phyloP scores from a whole-genome alignment of 2,329 filamentous ascomycete genomes.

The Hirsutella rhossiliensis region DNA sequence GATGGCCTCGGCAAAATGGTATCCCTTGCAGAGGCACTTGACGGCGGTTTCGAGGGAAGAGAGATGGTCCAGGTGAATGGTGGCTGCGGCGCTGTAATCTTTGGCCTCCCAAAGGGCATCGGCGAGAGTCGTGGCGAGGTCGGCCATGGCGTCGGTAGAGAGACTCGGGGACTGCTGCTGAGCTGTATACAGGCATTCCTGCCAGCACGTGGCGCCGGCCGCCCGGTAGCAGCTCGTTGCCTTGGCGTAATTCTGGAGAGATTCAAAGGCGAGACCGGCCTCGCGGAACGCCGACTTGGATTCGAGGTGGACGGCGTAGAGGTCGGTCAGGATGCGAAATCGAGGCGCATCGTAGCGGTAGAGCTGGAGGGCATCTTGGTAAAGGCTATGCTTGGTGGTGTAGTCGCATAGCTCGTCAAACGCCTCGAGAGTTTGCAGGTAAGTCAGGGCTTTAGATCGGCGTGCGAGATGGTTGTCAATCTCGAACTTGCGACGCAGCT shows the following conservation, averaged over 20 bases:
- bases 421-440: slow-evolving; percentile 59
- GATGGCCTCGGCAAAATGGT: slow-evolving; percentile 80
- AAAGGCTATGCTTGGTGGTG: slow-evolving; percentile 66
- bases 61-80: slow-evolving; percentile 73
- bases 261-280: slow-evolving; percentile 85
- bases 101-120: slow-evolving; percentile 74
- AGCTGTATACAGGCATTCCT: slow-evolving; percentile 75
- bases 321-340: slow-evolving; percentile 54
- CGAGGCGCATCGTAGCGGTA: slow-evolving; percentile 71
- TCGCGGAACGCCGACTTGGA: slow-evolving; percentile 68
- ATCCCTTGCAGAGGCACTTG: slow-evolving; percentile 73
- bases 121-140: slow-evolving; percentile 62
- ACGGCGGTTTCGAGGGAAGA: slow-evolving; percentile 57
- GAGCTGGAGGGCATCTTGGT: slow-evolving; percentile 62
- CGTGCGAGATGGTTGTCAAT: slow-evolving; percentile 84
- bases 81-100: slow-evolving; percentile 69
- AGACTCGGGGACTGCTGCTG: slow-evolving; percentile 52
- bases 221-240: slow-evolving; percentile 77
- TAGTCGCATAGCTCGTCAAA: slow-evolving; percentile 75
- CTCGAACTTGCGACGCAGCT: slow-evolving; percentile 60
- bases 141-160: slow-evolving; percentile 43
- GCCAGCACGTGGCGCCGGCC: slow-evolving; percentile 69
- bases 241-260: slow-evolving; percentile 57
- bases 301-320: slow-evolving; percentile 72
- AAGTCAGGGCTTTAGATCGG: slow-evolving; percentile 61